Evolutionary conservation across 768 basidiomycete genomes (phyloP), one percentile per base, ranked within the genome.

Genomic region (Phylloporus rhodoxanthus): DNA sequence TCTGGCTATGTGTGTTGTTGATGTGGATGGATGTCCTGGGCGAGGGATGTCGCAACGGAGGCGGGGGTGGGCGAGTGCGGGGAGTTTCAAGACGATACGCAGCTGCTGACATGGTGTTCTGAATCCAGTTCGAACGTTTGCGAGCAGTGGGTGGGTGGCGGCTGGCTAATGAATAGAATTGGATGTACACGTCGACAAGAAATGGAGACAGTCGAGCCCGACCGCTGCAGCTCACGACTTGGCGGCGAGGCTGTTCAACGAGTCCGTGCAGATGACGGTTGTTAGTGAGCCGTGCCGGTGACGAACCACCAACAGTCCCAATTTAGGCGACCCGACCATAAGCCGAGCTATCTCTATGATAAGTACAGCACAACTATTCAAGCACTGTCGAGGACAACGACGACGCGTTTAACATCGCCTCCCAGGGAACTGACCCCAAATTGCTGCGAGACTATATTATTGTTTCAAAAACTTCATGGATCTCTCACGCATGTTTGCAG

Each of bases 61-160:
- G 73, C 13, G 82, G 83, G 0, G 73, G 74, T 11, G 72, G 73
- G 40, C 81, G 77, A 19, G 82, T 71, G 33, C 82, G 80, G 30
- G 84, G 76, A 0, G 80, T 72, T 65, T 87, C 78, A 39, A 88
- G 71, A 55, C 77, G 77, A 70, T 86, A 84, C 14, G 78, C 81
- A 23, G 81, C 70, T 52, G 72, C 72, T 48, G 80, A 81, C 83
- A 84, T 82, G 53, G 53, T 64, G 64, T 59, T 63, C 20, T 38
- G 66, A 68, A 69, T 53, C 67, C 66, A 69, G 66, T 57, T 66
- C 66, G 66, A 67, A 61, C 56, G 29, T 29, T 32, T 23, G 53
- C 42, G 28, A 32, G 43, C 57, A 49, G 49, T 20, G 36, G 41
- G 23, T 44, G 20, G 45, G 44, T 36, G 28, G 56, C 51, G 56